These are phyloP conservation scores for Aulographum hederae DNA, from an alignment of 2,329 filamentous ascomycete genomes.

Conservation along the genomic window DNA sequence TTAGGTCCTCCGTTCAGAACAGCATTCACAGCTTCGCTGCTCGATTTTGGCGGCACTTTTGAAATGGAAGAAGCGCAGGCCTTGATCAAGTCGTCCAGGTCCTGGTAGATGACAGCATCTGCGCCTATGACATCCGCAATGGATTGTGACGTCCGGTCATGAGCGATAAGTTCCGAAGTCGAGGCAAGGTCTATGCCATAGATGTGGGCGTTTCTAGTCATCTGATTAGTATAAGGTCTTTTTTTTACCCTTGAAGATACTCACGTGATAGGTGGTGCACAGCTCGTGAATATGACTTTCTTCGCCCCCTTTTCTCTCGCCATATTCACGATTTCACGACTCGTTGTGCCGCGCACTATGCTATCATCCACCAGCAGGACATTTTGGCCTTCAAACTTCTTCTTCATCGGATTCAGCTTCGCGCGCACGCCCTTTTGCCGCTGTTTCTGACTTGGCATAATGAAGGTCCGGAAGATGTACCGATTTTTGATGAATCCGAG, in stretches of 20 bases:
- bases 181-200: slow-evolving; percentile 66
- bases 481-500: slow-evolving; percentile 81
- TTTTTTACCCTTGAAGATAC: slow-evolving; percentile 5
- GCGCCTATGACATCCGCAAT: slow-evolving; percentile 54
- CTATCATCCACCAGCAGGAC: slow-evolving; percentile 79
- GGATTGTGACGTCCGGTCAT: slow-evolving; percentile 40
- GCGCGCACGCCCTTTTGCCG: slow-evolving; percentile 74
- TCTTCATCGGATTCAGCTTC: slow-evolving; percentile 73
- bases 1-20: slow-evolving; percentile 35
- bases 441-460: slow-evolving; percentile 65
- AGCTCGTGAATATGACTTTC: slow-evolving; percentile 69
- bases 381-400: slow-evolving; percentile 65
- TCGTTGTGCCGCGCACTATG: slow-evolving; percentile 75
- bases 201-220: slow-evolving; percentile 53
- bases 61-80: no score
- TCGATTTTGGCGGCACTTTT: no score
- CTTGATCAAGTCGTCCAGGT: slow-evolving; percentile 58
- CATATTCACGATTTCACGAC: slow-evolving; percentile 65
- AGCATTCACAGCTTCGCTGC: no score
- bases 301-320: slow-evolving; percentile 66
- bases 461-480: slow-evolving; percentile 77
- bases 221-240: background rate
- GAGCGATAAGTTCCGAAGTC: slow-evolving; percentile 51
- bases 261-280: slow-evolving; percentile 58
- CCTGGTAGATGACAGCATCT: slow-evolving; percentile 61